Base-by-base conservation (phyloP, 495 filamentous ascomycete species). In the Polyplosphaeria fusca region DNA sequence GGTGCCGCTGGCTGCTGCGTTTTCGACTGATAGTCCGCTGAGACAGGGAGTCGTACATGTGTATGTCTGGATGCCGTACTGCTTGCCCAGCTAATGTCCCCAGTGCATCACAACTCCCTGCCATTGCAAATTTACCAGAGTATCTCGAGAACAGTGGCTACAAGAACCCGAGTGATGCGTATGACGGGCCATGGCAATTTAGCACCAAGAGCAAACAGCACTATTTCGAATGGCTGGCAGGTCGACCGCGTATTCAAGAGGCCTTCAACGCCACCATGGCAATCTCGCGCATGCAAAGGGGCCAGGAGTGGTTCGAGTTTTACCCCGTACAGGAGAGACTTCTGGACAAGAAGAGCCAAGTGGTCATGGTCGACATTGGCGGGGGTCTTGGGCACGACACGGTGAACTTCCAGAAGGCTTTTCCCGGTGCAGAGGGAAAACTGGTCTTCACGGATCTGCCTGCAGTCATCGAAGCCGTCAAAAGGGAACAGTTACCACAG, bases 261-360 rank as follows among this genome's bases (percentile, higher is more conserved):
- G 47, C 35, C 16, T 51, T 51, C 30, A 51, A 40, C 32, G 18
- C 28, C 14, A 19, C 40, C 4, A 51, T 51, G 47, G 32, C 13
- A 4, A 38, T 39, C 18, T 5, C 7, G 7, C 27, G 47, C 16
- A 38, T 39, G 18, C 7, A n/a, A 4, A 11, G 46, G 4, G 28
- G 20, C 14, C 19, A 19, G n/a, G 35, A 51, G 4, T 51, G 47
- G 47, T 51, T 51, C 20, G 47, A 51, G 35, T 51, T 39, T 20
- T 51, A 19, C 20, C 47, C 47, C 3, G 47, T 51, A 19, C 19
- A 51, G 32, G 47, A 51, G 13, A 51, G 25, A 40, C 18, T 51
- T 16, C 3, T 4, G 16, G 47, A 16, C 32, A 3, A 3, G 18
- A n/a, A 3, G 14, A 5, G 5, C 7, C n/a, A 23, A 11, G 24